Conservation (phyloP, 2,329 filamentous ascomycete genomes). For the Penicillium sp. region DNA sequence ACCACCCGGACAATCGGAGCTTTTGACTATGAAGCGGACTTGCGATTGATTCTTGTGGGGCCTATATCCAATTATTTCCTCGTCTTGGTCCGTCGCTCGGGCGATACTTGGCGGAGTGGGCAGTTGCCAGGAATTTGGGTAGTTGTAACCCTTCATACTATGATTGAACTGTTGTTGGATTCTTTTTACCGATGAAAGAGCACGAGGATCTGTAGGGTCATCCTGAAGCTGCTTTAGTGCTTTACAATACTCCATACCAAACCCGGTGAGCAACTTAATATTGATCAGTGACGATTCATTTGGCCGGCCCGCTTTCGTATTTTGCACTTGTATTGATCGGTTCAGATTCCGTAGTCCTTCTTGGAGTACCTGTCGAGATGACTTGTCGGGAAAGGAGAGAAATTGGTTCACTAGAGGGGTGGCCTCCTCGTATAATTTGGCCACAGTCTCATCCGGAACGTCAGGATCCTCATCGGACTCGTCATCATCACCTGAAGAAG, state of each 20-base stretch:
- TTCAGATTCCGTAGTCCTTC: background rate
- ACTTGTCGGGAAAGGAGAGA: background rate
- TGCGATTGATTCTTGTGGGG: no score
- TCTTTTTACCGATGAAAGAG: background rate
- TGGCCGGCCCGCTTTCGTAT: background rate
- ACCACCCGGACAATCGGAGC: no score
- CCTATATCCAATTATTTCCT: no score
- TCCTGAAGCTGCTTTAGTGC: background rate
- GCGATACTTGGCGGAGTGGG: no score
- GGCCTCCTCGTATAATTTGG: background rate
- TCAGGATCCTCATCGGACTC: background rate
- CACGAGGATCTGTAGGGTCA: background rate
- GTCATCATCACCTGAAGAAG: background rate
- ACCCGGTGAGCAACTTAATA: background rate
- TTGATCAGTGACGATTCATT: background rate
- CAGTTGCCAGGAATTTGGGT: background rate
- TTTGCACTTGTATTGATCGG: background rate
- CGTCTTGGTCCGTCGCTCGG: no score
- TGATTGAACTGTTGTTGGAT: background rate
- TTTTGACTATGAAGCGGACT: no score
- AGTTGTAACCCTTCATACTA: background rate
- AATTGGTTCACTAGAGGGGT: background rate
- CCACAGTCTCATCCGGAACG: background rate
- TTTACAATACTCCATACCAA: background rate
- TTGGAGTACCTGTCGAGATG: background rate